Evolutionary conservation across 306 rosid species (phyloP).

Genomic region (Cajanus cajan): DNA sequence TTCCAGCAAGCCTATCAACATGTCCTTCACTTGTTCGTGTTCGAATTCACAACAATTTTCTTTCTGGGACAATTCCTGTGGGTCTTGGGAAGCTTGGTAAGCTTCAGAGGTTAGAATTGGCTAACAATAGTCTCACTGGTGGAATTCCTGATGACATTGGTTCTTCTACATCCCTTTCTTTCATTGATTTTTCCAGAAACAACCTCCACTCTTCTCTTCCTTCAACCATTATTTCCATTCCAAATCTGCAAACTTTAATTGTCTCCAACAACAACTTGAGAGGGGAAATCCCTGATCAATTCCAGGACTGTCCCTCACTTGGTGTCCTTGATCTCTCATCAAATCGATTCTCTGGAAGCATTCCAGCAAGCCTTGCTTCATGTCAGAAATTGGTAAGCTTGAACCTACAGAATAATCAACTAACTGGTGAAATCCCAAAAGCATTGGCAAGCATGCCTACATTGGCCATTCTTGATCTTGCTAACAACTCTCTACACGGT

Average conservation of each 20-base stretch:
- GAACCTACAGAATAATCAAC: conserved; percentile 71
- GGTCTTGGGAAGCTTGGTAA: conserved; percentile 83
- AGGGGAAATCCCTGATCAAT: conserved; percentile 76
- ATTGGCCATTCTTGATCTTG: conserved; percentile 79
- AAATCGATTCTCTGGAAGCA: conserved; percentile 63
- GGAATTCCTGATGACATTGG: conserved; percentile 72
- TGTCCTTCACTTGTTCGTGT: conserved; percentile 81
- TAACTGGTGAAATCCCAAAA: conserved; percentile 74
- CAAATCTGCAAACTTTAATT: conserved; percentile 70
- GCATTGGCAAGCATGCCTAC: conserved; percentile 75
- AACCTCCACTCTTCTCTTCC: conserved; percentile 71
- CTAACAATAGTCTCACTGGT: conserved; percentile 87
- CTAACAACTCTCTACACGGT: conserved; percentile 85
- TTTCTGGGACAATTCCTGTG: conserved; percentile 66
- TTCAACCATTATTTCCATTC: conserved; percentile 67
- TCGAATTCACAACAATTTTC: conserved; percentile 79
- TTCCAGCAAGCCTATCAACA: conserved; percentile 60
- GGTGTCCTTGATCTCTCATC: conserved; percentile 82
- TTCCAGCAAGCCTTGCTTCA: conserved; percentile 77
- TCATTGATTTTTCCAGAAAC: conserved; percentile 82
- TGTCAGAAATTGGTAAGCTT: conserved; percentile 78
- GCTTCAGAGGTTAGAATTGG: conserved; percentile 86
- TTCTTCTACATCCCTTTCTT: conserved; percentile 77
- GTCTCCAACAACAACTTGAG: conserved; percentile 66
- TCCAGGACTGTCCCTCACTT: conserved; percentile 84